These are phyloP conservation scores for Petunia axillaris DNA, from an alignment of 257 asterid genomes.

Conservation along the genomic window DNA sequence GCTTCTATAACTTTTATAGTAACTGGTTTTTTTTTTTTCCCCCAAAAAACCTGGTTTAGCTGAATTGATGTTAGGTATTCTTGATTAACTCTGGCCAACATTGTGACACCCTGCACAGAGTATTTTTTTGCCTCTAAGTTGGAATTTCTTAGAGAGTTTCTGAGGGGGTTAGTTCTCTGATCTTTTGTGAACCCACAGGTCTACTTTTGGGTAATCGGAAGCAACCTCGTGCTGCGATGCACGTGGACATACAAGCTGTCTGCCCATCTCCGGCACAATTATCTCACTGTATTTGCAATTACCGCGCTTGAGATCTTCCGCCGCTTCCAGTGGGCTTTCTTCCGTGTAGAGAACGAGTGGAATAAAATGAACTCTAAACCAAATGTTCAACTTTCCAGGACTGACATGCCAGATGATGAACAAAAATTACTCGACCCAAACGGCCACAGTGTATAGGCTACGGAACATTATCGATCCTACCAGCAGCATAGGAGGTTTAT, in stretches of 20 bases:
- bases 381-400: slow-evolving; percentile 51
- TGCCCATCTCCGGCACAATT: slow-evolving; percentile 96
- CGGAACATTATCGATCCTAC: slow-evolving; percentile 24
- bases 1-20: not conserved
- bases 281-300: slow-evolving; percentile 69
- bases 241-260: slow-evolving; percentile 97
- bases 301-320: slow-evolving; percentile 84
- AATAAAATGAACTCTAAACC: slow-evolving; percentile 64
- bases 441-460: slow-evolving; percentile 59
- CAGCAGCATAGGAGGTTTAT: slow-evolving; percentile 32
- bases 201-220: slow-evolving; percentile 79
- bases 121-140: not conserved
- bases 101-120: not conserved
- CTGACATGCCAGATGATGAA: slow-evolving; percentile 64
- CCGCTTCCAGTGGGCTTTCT: slow-evolving; percentile 94
- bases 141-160: not conserved
- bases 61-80: not conserved
- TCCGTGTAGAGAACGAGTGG: slow-evolving; percentile 95
- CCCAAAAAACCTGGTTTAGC: not conserved
- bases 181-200: slow-evolving; percentile 55
- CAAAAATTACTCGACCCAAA: slow-evolving; percentile 66
- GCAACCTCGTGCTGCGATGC: slow-evolving; percentile 88
- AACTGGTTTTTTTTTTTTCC: not conserved
- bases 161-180: slow-evolving; percentile 12
- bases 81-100: not conserved